Conservation (phyloP, 148 eudicot species). For the Nepenthes mirabilis region DNA sequence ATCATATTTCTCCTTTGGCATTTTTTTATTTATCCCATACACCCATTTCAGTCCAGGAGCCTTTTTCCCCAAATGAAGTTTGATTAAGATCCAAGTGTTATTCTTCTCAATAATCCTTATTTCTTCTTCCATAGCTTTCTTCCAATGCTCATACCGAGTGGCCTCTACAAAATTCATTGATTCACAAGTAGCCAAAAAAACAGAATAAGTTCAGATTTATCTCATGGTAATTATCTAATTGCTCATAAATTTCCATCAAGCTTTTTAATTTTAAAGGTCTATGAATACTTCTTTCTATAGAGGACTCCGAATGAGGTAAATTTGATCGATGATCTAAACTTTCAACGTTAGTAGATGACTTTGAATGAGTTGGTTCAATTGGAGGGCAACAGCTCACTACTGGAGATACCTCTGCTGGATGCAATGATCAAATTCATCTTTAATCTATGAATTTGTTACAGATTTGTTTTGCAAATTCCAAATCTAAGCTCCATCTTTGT, state of each 20-base stretch:
- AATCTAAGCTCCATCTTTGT: background rate
- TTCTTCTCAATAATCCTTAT: background rate
- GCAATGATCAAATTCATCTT: no score
- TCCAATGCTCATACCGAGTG: background rate
- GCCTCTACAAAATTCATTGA: background rate
- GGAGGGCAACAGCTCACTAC: no score
- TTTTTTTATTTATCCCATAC: background rate
- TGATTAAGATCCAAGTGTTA: background rate
- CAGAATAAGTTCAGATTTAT: background rate
- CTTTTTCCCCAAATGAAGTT: background rate
- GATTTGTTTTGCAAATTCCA: background rate
- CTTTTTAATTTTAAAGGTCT: no score
- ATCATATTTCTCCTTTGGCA: background rate
- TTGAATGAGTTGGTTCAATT: background rate
- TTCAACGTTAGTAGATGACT: background rate
- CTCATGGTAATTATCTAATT: background rate
- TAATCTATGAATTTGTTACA: no score
- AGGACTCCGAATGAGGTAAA: no score
- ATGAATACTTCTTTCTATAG: no score
- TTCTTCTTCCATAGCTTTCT: conserved; percentile 1
- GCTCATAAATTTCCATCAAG: background rate
- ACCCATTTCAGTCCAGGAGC: background rate
- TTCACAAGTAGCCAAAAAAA: background rate
- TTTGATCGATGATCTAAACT: no score
- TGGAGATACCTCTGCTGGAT: background rate